Percentiles rank a stretch among this genome's conserved stretches.
Evolutionary conservation across 2,329 filamentous ascomycete genomes (phyloP).

Genomic region (Davidsoniella eucalypti): DNA sequence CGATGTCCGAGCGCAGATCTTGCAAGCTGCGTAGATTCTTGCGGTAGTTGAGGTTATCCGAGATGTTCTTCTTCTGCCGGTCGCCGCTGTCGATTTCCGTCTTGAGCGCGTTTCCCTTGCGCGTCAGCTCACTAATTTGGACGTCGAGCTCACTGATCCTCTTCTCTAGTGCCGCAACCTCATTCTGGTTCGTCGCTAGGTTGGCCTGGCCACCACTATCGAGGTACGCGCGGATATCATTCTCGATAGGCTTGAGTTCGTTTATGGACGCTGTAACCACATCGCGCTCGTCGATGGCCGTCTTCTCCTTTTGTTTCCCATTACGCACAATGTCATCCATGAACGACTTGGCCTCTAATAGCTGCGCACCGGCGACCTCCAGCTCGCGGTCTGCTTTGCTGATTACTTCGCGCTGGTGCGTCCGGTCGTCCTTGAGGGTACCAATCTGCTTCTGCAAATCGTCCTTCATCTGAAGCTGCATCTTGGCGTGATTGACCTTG

Average conservation of each 20-base stretch:
- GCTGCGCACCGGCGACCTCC: slow-evolving; percentile 55
- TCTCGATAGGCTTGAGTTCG: slow-evolving; percentile 58
- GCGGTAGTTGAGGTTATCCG: slow-evolving; percentile 76
- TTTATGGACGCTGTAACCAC: slow-evolving; percentile 57
- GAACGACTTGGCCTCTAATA: slow-evolving; percentile 56
- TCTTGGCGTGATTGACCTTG: slow-evolving; percentile 52
- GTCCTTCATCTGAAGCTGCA: slow-evolving; percentile 68
- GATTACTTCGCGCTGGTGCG: slow-evolving; percentile 52
- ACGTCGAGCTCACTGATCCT: slow-evolving; percentile 48
- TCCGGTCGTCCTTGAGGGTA: slow-evolving; percentile 50
- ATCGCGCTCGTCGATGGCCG: slow-evolving; percentile 53
- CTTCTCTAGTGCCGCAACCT: slow-evolving; percentile 51
- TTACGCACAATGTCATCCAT: slow-evolving; percentile 62
- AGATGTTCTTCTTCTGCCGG: slow-evolving; percentile 70
- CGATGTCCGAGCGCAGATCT: slow-evolving; percentile 51
- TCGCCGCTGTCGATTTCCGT: slow-evolving; percentile 65
- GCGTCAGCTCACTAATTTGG: slow-evolving; percentile 50
- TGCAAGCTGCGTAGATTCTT: slow-evolving; percentile 55
- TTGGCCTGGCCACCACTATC: slow-evolving; percentile 57
- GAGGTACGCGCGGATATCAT: slow-evolving; percentile 65
- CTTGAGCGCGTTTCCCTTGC: slow-evolving; percentile 60
- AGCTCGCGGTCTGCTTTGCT: slow-evolving; percentile 56
- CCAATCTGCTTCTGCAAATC: slow-evolving; percentile 55
- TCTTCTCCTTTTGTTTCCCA: slow-evolving; percentile 55
- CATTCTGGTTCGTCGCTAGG: slow-evolving; percentile 50